A percentile compares a stretch with the other conserved stretches of the same genome.
These are phyloP conservation scores for Ophiocordyceps camponoti-saundersi DNA, from an alignment of 2,329 filamentous ascomycete species.

Conservation along the genomic window DNA sequence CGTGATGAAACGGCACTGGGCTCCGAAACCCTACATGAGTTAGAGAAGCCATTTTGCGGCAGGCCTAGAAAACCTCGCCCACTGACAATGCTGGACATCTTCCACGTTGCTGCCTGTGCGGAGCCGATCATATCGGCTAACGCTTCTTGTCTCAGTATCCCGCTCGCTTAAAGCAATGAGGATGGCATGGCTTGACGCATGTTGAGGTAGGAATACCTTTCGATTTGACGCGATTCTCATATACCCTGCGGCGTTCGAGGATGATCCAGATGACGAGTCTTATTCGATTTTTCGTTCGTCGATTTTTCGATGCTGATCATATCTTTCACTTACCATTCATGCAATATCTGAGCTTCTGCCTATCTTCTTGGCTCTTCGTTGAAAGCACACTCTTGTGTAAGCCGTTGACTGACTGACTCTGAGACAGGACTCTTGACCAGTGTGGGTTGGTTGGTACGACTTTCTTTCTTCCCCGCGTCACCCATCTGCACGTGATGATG, in stretches of 20 bases:
- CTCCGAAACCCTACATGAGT: conserved; percentile 66
- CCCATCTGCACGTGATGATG: conserved; percentile 52
- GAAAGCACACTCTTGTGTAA: neutral
- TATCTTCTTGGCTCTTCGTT: neutral
- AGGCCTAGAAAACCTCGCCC: conserved; percentile 99
- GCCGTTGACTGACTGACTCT: conserved; percentile 1
- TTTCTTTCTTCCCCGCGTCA: neutral
- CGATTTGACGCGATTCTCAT: conserved; percentile 1
- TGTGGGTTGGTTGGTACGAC: neutral
- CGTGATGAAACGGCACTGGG: conserved; percentile 95
- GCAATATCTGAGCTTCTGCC: conserved; percentile 30
- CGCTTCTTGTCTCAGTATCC: neutral
- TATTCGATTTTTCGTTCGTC: conserved; percentile 51
- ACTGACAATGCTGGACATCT: conserved; percentile 42
- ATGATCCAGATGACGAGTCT: conserved; percentile 60
- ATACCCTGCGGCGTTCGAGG: conserved; percentile 7
- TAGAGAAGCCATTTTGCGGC: conserved; percentile 78
- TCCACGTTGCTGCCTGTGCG: neutral
- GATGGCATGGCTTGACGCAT: neutral
- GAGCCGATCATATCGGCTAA: neutral
- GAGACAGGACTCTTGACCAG: neutral
- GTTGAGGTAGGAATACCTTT: neutral
- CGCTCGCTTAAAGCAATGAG: neutral
- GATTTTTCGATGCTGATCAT: conserved; percentile 54
- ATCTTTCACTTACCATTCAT: conserved; percentile 58